Evolutionary conservation across 345 rosid species (phyloP), one percentile per base, ranked within the genome.

Genomic region (Citrus hindsii): DNA sequence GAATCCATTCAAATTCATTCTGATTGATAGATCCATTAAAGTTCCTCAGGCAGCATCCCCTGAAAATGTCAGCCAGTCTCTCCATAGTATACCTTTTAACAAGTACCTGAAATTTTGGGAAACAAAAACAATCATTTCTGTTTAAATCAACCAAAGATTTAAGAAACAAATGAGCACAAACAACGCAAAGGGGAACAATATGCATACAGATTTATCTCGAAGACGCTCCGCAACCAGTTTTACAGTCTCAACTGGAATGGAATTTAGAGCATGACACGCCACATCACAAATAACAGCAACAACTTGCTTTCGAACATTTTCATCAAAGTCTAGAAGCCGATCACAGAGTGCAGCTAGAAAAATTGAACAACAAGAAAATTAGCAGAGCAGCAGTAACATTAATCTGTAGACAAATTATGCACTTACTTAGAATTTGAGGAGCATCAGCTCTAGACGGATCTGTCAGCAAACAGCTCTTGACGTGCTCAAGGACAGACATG

Each of bases 241-340:
- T 78, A 96, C 56, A 14, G 97, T 89, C 83, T 90, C 97, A 70
- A 85, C 80, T 14, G 99, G 92, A 77, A 94, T 25, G 32, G 93
- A 89, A 83, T 80, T 86, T 65, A 84, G 81, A 73, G 94, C 87
- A 81, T 85, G 89, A 77, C 87, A 89, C 56, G 93, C 92, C 84
- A 90, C 95, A 84, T 94, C 94, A 77, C 94, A 90, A 78, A 94
- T 90, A 33, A 94, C 97, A 79, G 89, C 90, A 88, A 96, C 98
- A 75, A 94, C 99, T 88, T 89, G 93, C 89, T 92, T 94, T 67
- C 99, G 89, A 71, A 96, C 92, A 77, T 92, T 92, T 88, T 96
- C 99, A 85, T 96, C 99, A 79, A 88, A 94, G 88, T 96, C 99
- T 90, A 94, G 85, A 75, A 96, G 91, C 68, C 99, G 95, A 67